Percentiles rank a stretch among this genome's conserved stretches.
Evolutionary conservation across 2,329 filamentous ascomycete genomes (phyloP).

Genomic region (Hymenoscyphus salicellus): DNA sequence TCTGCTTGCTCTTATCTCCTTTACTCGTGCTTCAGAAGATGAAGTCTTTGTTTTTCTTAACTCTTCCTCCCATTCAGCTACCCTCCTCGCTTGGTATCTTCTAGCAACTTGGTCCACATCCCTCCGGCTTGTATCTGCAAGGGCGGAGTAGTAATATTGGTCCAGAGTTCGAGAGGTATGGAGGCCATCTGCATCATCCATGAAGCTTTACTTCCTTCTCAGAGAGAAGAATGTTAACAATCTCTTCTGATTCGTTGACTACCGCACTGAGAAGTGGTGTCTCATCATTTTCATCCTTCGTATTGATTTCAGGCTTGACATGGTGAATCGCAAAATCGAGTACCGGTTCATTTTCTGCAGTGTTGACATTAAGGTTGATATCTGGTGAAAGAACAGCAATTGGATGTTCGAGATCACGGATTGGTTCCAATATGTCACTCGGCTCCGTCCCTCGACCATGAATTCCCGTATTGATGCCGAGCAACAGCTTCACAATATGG

Average conservation of each 20-base stretch:
- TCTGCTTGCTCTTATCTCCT: neutral
- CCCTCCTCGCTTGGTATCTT: neutral
- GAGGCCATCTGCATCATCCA: neutral
- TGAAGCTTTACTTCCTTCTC: constrained; percentile 17
- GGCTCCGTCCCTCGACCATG: neutral
- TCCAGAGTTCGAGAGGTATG: neutral
- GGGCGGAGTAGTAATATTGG: neutral
- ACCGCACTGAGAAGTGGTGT: neutral
- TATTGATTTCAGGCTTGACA: neutral
- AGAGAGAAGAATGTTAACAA: neutral
- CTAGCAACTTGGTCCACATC: neutral
- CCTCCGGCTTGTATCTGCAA: constrained; percentile 1
- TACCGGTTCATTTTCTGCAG: neutral
- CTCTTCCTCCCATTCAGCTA: neutral
- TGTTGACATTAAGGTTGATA: neutral
- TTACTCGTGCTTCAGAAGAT: neutral
- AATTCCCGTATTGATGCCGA: neutral
- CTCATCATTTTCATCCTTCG: neutral
- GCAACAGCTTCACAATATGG: neutral
- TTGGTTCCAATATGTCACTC: neutral
- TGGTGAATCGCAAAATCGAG: neutral
- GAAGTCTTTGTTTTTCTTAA: neutral
- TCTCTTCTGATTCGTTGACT: neutral
- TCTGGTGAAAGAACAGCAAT: neutral
- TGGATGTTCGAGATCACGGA: neutral